Evolutionary conservation across 2,329 filamentous ascomycete genomes (phyloP), one percentile per base, ranked within the genome.

Genomic region (Diaporthe ampelina): DNA sequence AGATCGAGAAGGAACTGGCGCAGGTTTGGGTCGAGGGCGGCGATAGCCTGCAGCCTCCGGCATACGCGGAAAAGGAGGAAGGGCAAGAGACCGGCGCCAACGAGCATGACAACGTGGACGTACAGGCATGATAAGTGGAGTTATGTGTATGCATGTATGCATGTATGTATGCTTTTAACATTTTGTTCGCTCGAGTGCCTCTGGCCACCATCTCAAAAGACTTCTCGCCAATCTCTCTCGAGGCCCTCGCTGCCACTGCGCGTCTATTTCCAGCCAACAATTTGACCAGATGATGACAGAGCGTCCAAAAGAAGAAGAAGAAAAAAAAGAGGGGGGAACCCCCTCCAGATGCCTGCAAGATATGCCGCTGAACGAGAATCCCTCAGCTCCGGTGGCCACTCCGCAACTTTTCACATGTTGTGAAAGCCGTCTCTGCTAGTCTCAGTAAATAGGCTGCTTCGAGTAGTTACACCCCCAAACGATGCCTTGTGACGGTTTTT

Each of bases 1-100:
- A 95, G 82, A 97, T 99, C 79, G 95, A 98, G 79, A 84, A 85
- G 57, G 96, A 99, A 85, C 85, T 99, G 74, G 91, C 87, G 35
- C 85, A 88, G 77, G 90, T 91, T 52, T 91, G 89, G 90, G 88
- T 88, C 4, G 88, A 90, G 63, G 83, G 86, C 57, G 88, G 85
- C 32, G 88, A 88, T 43, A 80, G 82, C 29, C 79, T 90, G 58
- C 84, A 84, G 21, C 85, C 87, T n/a, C 88, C 89, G 21, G 81
- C 84, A 26, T 89, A 88, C 74, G 79, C 81, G 8, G 81, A 80
- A 75, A 68, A 57, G 45, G 6, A 32, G 40, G 45, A 21, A 10
- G 70, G 19, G 19, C 37, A 19, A 24, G 68, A 48, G 10, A 63
- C 43, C 48, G 9, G 32, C 5, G 81, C 80, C 70, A 43, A 50